phyloP scores from a whole-genome alignment of 1,284 basidiomycete genomes.

The Ceratobasidium sp. region DNA sequence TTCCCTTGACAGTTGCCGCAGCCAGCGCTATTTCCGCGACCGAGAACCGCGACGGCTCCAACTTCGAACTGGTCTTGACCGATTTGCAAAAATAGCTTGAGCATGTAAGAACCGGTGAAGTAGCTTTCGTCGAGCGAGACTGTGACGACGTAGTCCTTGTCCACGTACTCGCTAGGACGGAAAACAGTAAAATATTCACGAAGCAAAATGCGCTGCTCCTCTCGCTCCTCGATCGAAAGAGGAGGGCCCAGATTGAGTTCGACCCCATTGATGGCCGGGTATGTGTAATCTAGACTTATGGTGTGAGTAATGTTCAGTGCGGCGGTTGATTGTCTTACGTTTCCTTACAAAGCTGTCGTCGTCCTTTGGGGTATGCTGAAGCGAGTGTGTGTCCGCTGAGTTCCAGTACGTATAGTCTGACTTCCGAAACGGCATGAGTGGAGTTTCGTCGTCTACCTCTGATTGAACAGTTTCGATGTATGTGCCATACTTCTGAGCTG shows the following conservation, averaged over 20 bases:
- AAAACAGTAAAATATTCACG: not conserved
- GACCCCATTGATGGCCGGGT: not conserved
- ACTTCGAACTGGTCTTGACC: not conserved
- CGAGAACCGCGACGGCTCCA: conserved; percentile 24
- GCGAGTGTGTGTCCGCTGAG: conserved; percentile 13
- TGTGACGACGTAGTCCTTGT: conserved; percentile 34
- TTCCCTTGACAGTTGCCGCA: conserved; percentile 33
- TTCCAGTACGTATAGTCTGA: conserved; percentile 42
- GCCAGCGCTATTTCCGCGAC: conserved; percentile 9
- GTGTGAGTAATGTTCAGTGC: not conserved
- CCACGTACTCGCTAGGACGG: not conserved
- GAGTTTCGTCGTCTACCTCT: conserved; percentile 4
- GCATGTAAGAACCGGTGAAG: conserved; percentile 24
- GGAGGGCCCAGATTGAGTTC: too few species aligned
- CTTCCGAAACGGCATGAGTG: conserved; percentile 46
- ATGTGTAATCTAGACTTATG: conserved; percentile 3
- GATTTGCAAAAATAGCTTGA: conserved; percentile 21
- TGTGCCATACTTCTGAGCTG: conserved; percentile 14
- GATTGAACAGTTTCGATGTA: not conserved
- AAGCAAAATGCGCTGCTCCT: not conserved
- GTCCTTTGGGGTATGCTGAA: not conserved
- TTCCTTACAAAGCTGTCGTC: not conserved
- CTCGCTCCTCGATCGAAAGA: not conserved
- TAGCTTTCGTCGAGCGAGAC: not conserved
- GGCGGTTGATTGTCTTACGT: not conserved